A percentile compares a stretch with the other conserved stretches of the same genome.
phyloP scores from a whole-genome alignment of 371 early-diverging fungal genomes.

The Lichtheimia ornata region DNA sequence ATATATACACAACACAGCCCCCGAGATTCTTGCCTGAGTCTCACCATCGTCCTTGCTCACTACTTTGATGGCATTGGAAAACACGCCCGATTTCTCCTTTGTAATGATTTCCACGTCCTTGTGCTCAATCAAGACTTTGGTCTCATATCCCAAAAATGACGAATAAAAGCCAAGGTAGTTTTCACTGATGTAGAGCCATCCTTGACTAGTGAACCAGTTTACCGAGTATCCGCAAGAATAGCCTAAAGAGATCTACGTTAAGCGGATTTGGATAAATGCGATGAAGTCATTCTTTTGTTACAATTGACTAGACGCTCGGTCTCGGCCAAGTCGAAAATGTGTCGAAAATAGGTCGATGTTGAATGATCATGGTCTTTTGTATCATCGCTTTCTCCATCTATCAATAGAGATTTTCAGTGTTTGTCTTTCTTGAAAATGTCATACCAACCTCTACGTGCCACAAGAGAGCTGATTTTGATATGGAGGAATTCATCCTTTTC shows the following conservation, averaged over 20 bases:
- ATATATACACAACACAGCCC: not conserved
- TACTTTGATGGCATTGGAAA: not conserved
- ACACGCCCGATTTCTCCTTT: not conserved
- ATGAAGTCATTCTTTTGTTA: not conserved
- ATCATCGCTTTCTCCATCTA: not conserved
- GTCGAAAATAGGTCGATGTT: not conserved
- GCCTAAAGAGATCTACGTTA: not conserved
- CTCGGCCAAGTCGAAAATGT: not conserved
- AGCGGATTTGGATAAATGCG: not conserved
- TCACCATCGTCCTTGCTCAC: not conserved
- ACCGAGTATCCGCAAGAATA: slow-evolving; percentile 1
- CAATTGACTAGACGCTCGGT: not conserved
- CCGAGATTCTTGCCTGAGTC: not conserved
- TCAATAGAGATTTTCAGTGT: not conserved
- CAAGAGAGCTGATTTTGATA: not conserved
- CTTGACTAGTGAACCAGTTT: slow-evolving; percentile 1
- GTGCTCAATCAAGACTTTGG: not conserved
- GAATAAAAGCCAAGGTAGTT: not conserved
- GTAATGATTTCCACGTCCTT: not conserved
- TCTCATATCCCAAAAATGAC: not conserved
- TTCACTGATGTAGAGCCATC: slow-evolving; percentile 1
- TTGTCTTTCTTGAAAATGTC: not conserved
- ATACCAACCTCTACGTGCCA: slow-evolving; percentile 1
- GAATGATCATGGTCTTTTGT: not conserved
- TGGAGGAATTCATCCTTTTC: not conserved